Conservation (phyloP, 2,329 filamentous ascomycete species). For the Calycina marina region DNA sequence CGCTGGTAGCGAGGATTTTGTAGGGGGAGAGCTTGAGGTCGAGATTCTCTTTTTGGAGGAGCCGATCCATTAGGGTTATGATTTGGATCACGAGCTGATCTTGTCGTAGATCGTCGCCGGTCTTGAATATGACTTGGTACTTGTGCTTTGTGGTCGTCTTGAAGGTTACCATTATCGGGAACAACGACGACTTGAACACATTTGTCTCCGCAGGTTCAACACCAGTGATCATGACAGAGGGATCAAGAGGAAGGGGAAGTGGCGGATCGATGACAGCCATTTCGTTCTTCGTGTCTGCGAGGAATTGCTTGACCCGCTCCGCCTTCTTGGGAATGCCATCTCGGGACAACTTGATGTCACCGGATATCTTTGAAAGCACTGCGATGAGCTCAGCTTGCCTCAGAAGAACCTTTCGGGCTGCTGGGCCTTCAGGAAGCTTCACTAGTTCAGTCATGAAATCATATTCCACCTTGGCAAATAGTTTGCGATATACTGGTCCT, state of each 20-base stretch:
- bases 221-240: slow-evolving; percentile 63
- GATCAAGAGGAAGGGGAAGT: slow-evolving; percentile 77
- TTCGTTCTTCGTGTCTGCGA: slow-evolving; percentile 85
- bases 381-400: slow-evolving; percentile 83
- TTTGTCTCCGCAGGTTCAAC: slow-evolving; percentile 72
- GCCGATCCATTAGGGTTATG: slow-evolving; percentile 93
- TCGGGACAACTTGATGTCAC: slow-evolving; percentile 66
- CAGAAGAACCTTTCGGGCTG: slow-evolving; percentile 60
- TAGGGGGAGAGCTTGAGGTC: slow-evolving; percentile 93
- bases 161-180: slow-evolving; percentile 83
- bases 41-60: slow-evolving; percentile 89
- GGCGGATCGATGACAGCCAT: slow-evolving; percentile 71
- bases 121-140: slow-evolving; percentile 95
- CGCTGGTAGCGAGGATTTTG: slow-evolving; percentile 86
- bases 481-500: slow-evolving; percentile 57
- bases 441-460: slow-evolving; percentile 89
- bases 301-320: slow-evolving; percentile 68
- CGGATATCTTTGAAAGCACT: slow-evolving; percentile 75
- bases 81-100: slow-evolving; percentile 96
- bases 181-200: slow-evolving; percentile 91
- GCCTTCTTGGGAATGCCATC: slow-evolving; percentile 65
- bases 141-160: slow-evolving; percentile 61
- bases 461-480: slow-evolving; percentile 87
- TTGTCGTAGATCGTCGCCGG: slow-evolving; percentile 88
- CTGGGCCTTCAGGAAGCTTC: slow-evolving; percentile 52